Percentiles rank a stretch among this genome's conserved stretches.
Evolutionary conservation across 371 early-diverging fungal genomes (phyloP).

Genomic region (Blakeslea trispora): DNA sequence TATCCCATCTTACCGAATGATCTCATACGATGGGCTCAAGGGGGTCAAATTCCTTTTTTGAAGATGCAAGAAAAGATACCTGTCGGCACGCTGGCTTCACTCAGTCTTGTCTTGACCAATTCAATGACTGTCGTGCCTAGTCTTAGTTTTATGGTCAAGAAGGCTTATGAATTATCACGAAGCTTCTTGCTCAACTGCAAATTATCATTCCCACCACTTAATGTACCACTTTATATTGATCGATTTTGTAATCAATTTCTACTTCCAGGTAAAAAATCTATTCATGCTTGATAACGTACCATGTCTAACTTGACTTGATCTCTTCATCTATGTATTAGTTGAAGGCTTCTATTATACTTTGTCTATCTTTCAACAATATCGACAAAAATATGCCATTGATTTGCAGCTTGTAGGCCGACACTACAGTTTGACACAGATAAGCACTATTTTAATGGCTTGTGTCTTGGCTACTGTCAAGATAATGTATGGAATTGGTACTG

Average conservation of each 20-base stretch:
- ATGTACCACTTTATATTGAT: conserved; percentile 24
- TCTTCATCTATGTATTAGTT: too few relatives aligned
- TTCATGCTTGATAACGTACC: too few relatives aligned
- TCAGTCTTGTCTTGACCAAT: background rate
- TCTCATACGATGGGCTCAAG: conserved; percentile 27
- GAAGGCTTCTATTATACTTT: conserved; percentile 25
- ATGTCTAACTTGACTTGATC: too few relatives aligned
- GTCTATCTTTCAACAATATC: conserved; percentile 10
- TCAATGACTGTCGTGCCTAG: conserved; percentile 12
- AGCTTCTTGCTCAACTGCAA: conserved; percentile 1
- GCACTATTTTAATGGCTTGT: conserved; percentile 11
- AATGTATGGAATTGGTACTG: conserved; percentile 22
- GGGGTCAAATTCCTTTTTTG: conserved; percentile 26
- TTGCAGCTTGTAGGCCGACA: background rate
- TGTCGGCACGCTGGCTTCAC: background rate
- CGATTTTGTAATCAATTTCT: conserved; percentile 29
- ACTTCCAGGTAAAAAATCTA: conserved; percentile 33
- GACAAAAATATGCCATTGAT: background rate
- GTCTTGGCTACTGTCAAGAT: conserved; percentile 24
- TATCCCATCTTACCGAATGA: conserved; percentile 34
- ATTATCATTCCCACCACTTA: conserved; percentile 15
- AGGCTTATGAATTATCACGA: background rate
- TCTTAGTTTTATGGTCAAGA: background rate
- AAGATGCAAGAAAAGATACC: conserved; percentile 17
- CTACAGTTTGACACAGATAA: background rate